Conservation (phyloP, 2,329 filamentous ascomycete genomes). For the Coniochaeta sp. region DNA sequence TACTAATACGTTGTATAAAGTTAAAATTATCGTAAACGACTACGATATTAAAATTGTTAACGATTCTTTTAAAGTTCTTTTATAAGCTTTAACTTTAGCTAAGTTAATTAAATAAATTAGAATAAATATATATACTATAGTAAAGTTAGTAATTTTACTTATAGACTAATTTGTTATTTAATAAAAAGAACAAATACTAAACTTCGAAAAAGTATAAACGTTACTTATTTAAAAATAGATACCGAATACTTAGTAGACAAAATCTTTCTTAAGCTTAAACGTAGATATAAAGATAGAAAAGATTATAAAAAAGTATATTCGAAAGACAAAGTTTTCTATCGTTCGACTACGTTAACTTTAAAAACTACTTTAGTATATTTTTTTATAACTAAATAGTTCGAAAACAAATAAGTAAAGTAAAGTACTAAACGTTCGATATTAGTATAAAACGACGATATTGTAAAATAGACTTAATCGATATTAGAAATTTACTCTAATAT, state of each 20-base stretch:
- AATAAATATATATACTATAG: too few relatives aligned
- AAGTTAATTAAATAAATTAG: too few relatives aligned
- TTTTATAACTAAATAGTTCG: too few relatives aligned
- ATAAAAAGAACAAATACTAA: not conserved
- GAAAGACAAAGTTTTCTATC: too few relatives aligned
- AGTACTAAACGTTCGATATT: too few relatives aligned
- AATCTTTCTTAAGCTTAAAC: not conserved
- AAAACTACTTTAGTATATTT: too few relatives aligned
- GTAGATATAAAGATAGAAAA: not conserved
- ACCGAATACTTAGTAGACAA: not conserved
- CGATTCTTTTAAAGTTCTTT: not conserved
- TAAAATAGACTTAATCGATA: too few relatives aligned
- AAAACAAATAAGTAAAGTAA: too few relatives aligned
- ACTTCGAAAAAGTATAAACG: not conserved
- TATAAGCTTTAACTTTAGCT: not conserved
- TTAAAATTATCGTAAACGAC: not conserved
- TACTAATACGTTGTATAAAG: not conserved
- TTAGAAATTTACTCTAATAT: too few relatives aligned
- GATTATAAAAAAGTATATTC: not conserved
- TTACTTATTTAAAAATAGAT: not conserved
- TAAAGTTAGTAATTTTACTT: not conserved
- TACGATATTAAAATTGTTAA: not conserved
- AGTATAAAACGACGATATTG: too few relatives aligned
- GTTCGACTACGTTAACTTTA: too few relatives aligned
- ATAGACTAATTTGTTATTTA: not conserved